These are phyloP conservation scores for Tetrahymena thermophila DNA, from an alignment of 73 alveolate species.

Conservation along the genomic window DNA sequence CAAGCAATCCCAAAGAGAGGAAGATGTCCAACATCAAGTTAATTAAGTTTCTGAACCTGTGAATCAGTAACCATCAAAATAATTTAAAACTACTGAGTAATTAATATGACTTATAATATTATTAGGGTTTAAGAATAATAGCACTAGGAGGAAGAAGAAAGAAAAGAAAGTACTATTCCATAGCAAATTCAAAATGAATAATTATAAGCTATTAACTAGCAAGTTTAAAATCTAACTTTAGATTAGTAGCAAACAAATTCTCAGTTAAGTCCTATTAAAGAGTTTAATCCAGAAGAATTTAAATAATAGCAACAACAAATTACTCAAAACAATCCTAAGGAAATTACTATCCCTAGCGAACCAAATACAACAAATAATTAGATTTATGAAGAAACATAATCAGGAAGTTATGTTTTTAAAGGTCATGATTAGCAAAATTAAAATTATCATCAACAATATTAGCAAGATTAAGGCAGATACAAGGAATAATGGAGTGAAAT, in stretches of 20 bases:
- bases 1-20: neutral
- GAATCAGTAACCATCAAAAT: neutral
- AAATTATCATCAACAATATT: neutral
- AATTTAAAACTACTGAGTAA: no score
- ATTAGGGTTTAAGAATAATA: neutral
- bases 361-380: neutral
- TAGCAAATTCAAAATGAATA: neutral
- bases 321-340: neutral
- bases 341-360: neutral
- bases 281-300: neutral
- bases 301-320: neutral
- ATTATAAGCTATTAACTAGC: neutral
- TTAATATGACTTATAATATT: no score
- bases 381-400: neutral
- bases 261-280: neutral
- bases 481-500: neutral
- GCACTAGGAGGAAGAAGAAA: neutral
- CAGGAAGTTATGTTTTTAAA: neutral
- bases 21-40: neutral
- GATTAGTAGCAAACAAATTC: neutral
- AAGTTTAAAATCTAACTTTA: neutral
- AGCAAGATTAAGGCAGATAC: neutral
- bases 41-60: neutral
- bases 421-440: neutral
- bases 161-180: neutral